These are phyloP conservation scores for Mycena maculata DNA, from an alignment of 768 basidiomycete genomes.

Conservation along the genomic window DNA sequence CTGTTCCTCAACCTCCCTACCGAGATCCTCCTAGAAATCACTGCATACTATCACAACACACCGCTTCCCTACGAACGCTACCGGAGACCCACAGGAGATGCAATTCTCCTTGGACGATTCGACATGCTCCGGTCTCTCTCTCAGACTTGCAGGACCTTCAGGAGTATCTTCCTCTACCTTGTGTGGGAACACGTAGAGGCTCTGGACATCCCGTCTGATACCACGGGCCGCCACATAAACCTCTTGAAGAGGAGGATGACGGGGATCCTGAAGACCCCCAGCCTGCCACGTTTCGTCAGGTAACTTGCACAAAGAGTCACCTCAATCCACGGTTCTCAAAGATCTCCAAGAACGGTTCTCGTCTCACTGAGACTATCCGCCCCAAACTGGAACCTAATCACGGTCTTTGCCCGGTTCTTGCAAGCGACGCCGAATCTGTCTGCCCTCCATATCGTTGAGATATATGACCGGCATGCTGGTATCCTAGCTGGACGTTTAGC, in stretches of 20 bases:
- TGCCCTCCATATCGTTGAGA: conserved; percentile 15
- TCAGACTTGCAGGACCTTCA: conserved; percentile 14
- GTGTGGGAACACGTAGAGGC: conserved; percentile 12
- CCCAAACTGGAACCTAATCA: conserved; percentile 2
- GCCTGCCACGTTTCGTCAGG: conserved; percentile 17
- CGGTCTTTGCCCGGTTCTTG: conserved; percentile 21
- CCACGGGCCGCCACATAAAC: neutral
- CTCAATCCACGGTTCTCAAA: neutral
- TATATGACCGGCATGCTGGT: neutral
- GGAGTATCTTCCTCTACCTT: conserved; percentile 7
- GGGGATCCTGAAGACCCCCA: conserved; percentile 22
- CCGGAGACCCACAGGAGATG: neutral
- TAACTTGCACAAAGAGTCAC: neutral
- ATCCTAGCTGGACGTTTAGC: neutral
- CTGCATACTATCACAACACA: conserved; percentile 13
- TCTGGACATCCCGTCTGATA: neutral
- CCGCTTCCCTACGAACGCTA: conserved; percentile 11
- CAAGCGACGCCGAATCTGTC: conserved; percentile 7
- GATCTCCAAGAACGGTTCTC: neutral
- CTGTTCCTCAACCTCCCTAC: neutral
- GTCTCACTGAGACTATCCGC: conserved; percentile 3
- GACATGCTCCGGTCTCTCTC: conserved; percentile 17
- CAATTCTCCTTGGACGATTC: conserved; percentile 13
- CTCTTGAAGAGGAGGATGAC: conserved; percentile 9
- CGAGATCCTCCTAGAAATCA: conserved; percentile 24